Evolutionary conservation across 495 filamentous ascomycete genomes (phyloP).

Genomic region (Aspergillus carlsbadensis): DNA sequence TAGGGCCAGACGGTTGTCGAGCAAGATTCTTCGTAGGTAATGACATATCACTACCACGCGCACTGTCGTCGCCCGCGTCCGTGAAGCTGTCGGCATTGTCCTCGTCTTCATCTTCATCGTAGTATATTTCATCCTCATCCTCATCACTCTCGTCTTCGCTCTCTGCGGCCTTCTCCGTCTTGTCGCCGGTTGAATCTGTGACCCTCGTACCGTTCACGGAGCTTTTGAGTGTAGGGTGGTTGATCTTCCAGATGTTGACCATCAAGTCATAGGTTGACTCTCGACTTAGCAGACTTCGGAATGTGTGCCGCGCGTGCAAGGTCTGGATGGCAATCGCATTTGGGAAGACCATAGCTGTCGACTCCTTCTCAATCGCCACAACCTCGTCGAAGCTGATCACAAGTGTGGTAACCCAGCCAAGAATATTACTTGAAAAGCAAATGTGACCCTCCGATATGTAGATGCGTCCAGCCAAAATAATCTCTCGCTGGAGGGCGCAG

Average conservation of each 20-base stretch:
- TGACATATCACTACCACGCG: constrained; percentile 58
- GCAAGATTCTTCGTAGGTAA: constrained; percentile 53
- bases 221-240: constrained; percentile 84
- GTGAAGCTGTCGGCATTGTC: constrained; percentile 58
- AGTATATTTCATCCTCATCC: constrained; percentile 76
- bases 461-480: constrained; percentile 87
- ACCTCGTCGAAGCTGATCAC: constrained; percentile 99
- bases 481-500: constrained; percentile 92
- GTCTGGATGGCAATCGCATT: constrained; percentile 98
- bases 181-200: constrained; percentile 77
- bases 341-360: constrained; percentile 90
- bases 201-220: constrained; percentile 84
- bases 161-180: constrained; percentile 80
- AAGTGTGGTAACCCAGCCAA: constrained; percentile 95
- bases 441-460: constrained; percentile 98
- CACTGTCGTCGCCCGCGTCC: constrained; percentile 58
- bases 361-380: constrained; percentile 94
- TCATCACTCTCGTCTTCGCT: constrained; percentile 59
- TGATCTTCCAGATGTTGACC: constrained; percentile 97
- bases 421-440: constrained; percentile 98
- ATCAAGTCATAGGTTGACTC: constrained; percentile 97
- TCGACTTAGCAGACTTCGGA: constrained; percentile 90
- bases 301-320: constrained; percentile 89
- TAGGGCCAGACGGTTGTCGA: constrained; percentile 67
- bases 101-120: constrained; percentile 71